Conservation (phyloP, 257 asterid genomes). For the Voacanga thouarsii region DNA sequence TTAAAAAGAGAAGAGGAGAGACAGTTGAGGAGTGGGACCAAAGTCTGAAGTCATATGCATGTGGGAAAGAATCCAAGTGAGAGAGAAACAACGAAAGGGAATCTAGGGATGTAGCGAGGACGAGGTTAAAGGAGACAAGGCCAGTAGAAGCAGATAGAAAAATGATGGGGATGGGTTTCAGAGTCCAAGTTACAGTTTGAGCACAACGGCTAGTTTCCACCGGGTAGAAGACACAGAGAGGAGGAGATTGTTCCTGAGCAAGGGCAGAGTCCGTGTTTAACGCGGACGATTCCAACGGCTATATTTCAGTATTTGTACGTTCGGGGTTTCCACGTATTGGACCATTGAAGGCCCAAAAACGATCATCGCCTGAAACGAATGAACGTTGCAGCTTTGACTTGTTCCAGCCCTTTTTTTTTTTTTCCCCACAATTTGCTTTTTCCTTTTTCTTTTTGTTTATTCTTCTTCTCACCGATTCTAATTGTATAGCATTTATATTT, state of each 20-base stretch:
- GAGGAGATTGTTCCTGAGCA: background rate
- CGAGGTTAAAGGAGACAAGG: constrained; percentile 20
- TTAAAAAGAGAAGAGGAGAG: constrained; percentile 24
- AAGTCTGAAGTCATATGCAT: constrained; percentile 10
- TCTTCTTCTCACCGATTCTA: no score
- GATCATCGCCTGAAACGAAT: background rate
- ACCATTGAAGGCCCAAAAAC: constrained; percentile 8
- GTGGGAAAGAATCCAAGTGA: constrained; percentile 20
- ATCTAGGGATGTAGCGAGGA: background rate
- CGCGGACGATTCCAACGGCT: constrained; percentile 56
- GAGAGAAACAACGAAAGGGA: constrained; percentile 22
- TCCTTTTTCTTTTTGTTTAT: no score
- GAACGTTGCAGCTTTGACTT: constrained; percentile 14
- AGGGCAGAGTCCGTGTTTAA: constrained; percentile 36
- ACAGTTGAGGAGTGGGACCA: constrained; percentile 11
- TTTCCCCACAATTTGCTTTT: background rate
- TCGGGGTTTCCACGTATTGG: background rate
- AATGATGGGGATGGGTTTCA: background rate
- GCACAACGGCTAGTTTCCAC: constrained; percentile 40
- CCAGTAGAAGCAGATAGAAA: constrained; percentile 12
- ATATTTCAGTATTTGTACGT: constrained; percentile 3
- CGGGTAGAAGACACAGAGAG: background rate
- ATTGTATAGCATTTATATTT: no score
- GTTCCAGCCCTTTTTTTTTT: background rate
- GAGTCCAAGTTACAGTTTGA: background rate